Base-by-base conservation (phyloP, 2,329 filamentous ascomycete species). In the Aspergillus caelatus region DNA sequence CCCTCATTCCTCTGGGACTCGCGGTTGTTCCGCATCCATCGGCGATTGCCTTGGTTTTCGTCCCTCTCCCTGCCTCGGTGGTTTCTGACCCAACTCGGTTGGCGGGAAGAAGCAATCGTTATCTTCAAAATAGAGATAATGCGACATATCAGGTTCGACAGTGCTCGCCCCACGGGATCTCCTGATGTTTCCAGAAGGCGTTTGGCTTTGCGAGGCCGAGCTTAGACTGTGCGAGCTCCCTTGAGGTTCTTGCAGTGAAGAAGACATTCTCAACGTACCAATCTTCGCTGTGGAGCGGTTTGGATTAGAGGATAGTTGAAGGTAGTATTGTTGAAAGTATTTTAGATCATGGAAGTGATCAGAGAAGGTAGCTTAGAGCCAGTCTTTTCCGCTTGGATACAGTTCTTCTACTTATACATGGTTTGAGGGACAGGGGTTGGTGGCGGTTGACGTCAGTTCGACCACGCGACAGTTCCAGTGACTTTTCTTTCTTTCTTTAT, bases 81-180 rank as follows among this genome's bases (percentile, higher is more conserved):
- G 58, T 9, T 69, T 65, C 57, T 73, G 68, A 2, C 72, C 72
- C 9, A 75, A 61, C 69, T 70, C 70, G 43, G 52, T 67, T 3
- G 74, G 74, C 30, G 74, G 73, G 50, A 78, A 78, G 62, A 78
- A 78, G 58, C 69, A 68, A 39, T 73, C 72, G 54, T 77, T 76
- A 53, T 78, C 75, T 62, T 77, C 74, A 32, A 73, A 77, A 58
- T 76, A 71, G 21, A 77, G 74, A 63, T 72, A 69, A 67, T 78
- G 74, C 32, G 71, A 70, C 21, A 75, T 26, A 26, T 72, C 66
- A 6, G 69, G 66, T 26, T 72, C 62, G n/a, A 60, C 46, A 14
- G 58, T 62, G 23, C 16, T 62, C 30, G 36, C 34, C 48, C 59
- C 64, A 50, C 56, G 58, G 36, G 53, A 26, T 39, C 55, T 34